Base-by-base conservation (phyloP, 1,284 basidiomycete species). In the Xanthoconium separans region DNA sequence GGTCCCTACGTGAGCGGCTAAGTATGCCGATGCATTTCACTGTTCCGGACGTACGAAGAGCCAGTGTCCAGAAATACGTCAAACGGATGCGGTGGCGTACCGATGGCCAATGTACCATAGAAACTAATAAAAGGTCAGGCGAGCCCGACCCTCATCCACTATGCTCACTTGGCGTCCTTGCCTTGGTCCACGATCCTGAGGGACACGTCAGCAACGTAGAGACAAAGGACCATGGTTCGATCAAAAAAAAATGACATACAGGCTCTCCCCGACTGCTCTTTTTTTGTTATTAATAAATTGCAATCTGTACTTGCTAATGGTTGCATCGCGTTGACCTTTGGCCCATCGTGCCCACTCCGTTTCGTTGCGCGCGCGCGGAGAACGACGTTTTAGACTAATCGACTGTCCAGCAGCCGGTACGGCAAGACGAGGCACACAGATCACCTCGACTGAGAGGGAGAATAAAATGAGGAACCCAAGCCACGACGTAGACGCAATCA, bases 11-110 rank as follows among this genome's bases (percentile, higher is more conserved):
- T 11, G 15, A 10, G 36, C 7, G 8, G 30, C 11, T 55, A 42
- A 56, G 39, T 20, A 48, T 10, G 12, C 15, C 6, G 1, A 12
- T 15, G 9, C 4, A 44, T 7, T 9, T 33, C 43, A 13, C 10
- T 13, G 4, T 2, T 36, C 27, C 12, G 33, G 22, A 82, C 68
- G 13, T 58, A 70, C 68, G 47, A 81, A 77, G 36, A 83, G 7
- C 69, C 69, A 0, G 66, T 84, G 62, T 84, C 76, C 49, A 78
- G 34, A 20, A 72, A 56, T 39, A 74, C 66, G 30, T 65, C 51
- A 30, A 68, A 71, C 1, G 56, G 51, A 45, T 37, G 34, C 1
- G 59, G 60, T 13, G 70, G 71, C 2, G 66, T 71, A 15, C 72
- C 70, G 10, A 73, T 56, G 18, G 54, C 58, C 13, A 71, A 22